These are phyloP conservation scores for Onygena corvina DNA, from an alignment of 2,329 filamentous ascomycete species.

Conservation along the genomic window DNA sequence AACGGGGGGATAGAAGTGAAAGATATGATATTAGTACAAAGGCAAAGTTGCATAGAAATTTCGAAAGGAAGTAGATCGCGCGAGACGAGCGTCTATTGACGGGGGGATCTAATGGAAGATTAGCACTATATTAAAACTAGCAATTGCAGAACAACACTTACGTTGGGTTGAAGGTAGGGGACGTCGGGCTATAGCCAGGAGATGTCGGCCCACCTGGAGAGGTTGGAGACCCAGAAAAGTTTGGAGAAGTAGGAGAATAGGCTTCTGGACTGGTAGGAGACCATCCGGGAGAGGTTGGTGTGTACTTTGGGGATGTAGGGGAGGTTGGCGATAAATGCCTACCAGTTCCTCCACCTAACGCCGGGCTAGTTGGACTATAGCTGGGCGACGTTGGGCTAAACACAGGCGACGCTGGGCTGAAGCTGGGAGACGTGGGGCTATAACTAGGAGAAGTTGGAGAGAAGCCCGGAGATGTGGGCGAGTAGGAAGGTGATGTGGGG, in stretches of 20 bases:
- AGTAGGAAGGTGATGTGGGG: conserved; percentile 45
- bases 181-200: conserved; percentile 35
- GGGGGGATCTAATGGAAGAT: conserved; percentile 26
- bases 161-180: conserved; percentile 34
- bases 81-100: conserved; percentile 25
- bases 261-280: conserved; percentile 37
- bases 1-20: conserved; percentile 8
- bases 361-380: conserved; percentile 45
- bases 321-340: conserved; percentile 35
- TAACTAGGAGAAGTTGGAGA: conserved; percentile 51
- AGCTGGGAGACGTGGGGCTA: conserved; percentile 48
- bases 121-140: neutral
- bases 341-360: conserved; percentile 30
- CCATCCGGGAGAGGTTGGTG: conserved; percentile 44
- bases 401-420: conserved; percentile 40
- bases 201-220: conserved; percentile 32
- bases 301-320: conserved; percentile 43
- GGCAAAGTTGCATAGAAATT: neutral
- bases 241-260: conserved; percentile 41
- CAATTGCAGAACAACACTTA: conserved; percentile 20
- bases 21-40: conserved; percentile 29
- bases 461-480: conserved; percentile 44
- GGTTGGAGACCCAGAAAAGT: conserved; percentile 37
- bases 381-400: conserved; percentile 48
- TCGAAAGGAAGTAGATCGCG: neutral